These are phyloP conservation scores for Pythium aquatile DNA, from an alignment of 352 stramenopile genomes.

Conservation along the genomic window DNA sequence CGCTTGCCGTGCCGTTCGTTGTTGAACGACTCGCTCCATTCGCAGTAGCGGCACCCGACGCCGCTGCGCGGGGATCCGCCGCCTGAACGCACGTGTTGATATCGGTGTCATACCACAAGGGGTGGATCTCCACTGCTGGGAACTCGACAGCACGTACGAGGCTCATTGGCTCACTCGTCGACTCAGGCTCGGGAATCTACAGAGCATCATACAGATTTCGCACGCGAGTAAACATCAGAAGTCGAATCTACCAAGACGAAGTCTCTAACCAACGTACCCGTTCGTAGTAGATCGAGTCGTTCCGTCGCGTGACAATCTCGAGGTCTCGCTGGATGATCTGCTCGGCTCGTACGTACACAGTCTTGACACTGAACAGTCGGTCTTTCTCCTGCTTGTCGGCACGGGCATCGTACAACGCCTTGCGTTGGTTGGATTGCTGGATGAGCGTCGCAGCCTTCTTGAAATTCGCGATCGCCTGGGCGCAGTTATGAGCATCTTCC, in stretches of 20 bases:
- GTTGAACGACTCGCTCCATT: slow-evolving; percentile 37
- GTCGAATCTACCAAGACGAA: neutral
- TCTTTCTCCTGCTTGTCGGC: slow-evolving; percentile 39
- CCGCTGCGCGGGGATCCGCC: slow-evolving; percentile 11
- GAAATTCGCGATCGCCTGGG: slow-evolving; percentile 60
- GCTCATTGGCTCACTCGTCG: slow-evolving; percentile 38
- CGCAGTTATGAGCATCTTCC: slow-evolving; percentile 47
- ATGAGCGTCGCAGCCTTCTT: slow-evolving; percentile 44
- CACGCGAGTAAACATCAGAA: neutral
- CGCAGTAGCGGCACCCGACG: slow-evolving; percentile 31
- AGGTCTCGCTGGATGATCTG: slow-evolving; percentile 67
- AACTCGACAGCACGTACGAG: slow-evolving; percentile 50
- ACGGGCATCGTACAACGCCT: slow-evolving; percentile 43
- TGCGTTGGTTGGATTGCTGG: slow-evolving; percentile 30
- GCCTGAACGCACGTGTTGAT: slow-evolving; percentile 47
- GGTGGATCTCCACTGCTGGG: slow-evolving; percentile 30
- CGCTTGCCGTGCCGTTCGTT: neutral
- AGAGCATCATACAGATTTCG: neutral
- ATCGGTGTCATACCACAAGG: slow-evolving; percentile 50
- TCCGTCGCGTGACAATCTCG: slow-evolving; percentile 66
- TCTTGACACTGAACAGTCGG: slow-evolving; percentile 35
- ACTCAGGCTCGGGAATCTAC: slow-evolving; percentile 51
- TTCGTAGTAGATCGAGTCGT: slow-evolving; percentile 72
- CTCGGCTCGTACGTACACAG: slow-evolving; percentile 52
- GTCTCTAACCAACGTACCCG: slow-evolving; percentile 31